Evolutionary conservation across 192 early-diverging fungal species (phyloP), one percentile per base, ranked within the genome.

Genomic region (Entomortierella parvispora): DNA sequence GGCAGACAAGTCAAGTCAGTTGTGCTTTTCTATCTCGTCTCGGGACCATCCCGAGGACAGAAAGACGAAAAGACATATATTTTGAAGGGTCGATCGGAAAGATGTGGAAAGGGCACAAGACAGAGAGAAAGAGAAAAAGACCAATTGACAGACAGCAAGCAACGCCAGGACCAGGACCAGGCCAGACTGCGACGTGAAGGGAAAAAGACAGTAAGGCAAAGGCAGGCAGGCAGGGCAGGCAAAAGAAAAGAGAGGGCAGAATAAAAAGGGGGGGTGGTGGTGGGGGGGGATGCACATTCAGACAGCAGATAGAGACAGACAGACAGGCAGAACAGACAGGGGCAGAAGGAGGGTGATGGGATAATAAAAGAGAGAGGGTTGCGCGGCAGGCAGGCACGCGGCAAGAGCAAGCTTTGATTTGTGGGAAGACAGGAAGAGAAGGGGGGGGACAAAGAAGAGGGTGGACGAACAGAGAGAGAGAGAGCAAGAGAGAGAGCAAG

Each of bases 41-140:
- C 54, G 54, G 34, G 54, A 56, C 54, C 4, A 2, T 37, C n/a
- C 34, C 14, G 10, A 28, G 9, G 51, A 26, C 51, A 57, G n/a
- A 54, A 10, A 28, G 18, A 12, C 55, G 26, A 44, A 60, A 29
- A 29, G 45, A 62, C 33, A 62, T 49, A 51, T 43, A n/a, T 18
- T 26, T 29, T 53, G n/a, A 54, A 34, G 22, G 51, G 51, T 29
- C 18, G 62, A 5, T 18, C 33, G 46, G 31, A 20, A 34, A 18
- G 26, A 62, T 4, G 2, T n/a, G 2, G 62, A 53, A 44, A 31
- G 23, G 9, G 8, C 11, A 37, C 2, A 37, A 26, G 17, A 18
- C 4, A 37, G 18, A 37, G 14, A 43, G 20, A 23, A 7, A 44
- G 14, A 34, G 18, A 56, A n/a, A 1, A 34, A 37, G 53, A 54